Evolutionary conservation across 768 basidiomycete species (phyloP).

Genomic region (Mycena metata): DNA sequence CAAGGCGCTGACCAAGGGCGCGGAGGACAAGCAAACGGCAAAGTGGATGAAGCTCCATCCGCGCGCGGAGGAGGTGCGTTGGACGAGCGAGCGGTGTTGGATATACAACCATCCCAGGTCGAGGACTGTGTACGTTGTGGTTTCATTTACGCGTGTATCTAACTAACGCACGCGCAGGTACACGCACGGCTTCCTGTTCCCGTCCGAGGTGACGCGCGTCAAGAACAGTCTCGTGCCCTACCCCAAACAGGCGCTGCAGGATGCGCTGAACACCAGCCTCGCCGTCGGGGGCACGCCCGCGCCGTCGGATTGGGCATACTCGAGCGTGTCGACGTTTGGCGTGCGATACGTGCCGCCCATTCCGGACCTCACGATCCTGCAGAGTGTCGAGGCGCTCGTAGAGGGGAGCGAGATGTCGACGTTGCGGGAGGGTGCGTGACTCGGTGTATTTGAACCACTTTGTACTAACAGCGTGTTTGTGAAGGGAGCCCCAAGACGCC

Average conservation of each 20-base stretch:
- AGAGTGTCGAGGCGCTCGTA: slow-evolving; percentile 92
- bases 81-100: slow-evolving; percentile 95
- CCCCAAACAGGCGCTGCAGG: slow-evolving; percentile 59
- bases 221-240: slow-evolving; percentile 67
- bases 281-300: slow-evolving; percentile 52
- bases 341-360: slow-evolving; percentile 79
- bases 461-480: not conserved
- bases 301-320: slow-evolving; percentile 79
- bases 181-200: slow-evolving; percentile 95
- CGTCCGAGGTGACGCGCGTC: slow-evolving; percentile 84
- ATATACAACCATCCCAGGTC: slow-evolving; percentile 98
- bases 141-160: slow-evolving; percentile 17
- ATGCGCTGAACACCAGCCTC: slow-evolving; percentile 48
- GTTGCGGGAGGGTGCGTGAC: slow-evolving; percentile 69
- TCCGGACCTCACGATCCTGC: slow-evolving; percentile 69
- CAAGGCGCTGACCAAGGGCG: slow-evolving; percentile 77
- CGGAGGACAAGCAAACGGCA: slow-evolving; percentile 94
- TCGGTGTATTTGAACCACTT: too few relatives aligned
- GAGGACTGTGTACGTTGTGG: slow-evolving; percentile 83
- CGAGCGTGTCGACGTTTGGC: slow-evolving; percentile 90
- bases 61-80: slow-evolving; percentile 80
- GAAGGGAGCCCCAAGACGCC: slow-evolving; percentile 71
- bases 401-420: slow-evolving; percentile 91
- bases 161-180: slow-evolving; percentile 63
- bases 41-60: slow-evolving; percentile 95